Evolutionary conservation across 1,139 yeast species (phyloP).

Genomic region (Scheffersomyces quercinus): DNA sequence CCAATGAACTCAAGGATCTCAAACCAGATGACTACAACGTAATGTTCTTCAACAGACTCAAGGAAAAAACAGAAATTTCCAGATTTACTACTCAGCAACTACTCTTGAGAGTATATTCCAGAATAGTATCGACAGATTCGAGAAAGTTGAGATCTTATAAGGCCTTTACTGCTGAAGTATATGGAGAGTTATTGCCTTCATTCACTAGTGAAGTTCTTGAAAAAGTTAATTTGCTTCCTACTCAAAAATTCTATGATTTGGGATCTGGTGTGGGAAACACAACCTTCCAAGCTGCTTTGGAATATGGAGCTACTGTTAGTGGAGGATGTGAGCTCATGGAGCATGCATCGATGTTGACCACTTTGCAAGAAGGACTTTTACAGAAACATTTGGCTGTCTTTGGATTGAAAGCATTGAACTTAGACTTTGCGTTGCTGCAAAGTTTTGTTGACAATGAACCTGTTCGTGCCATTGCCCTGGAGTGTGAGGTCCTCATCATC

Average conservation of each 20-base stretch:
- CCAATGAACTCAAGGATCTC: slow-evolving; percentile 2
- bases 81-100: slow-evolving; percentile 64
- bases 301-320: slow-evolving; percentile 71
- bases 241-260: slow-evolving; percentile 70
- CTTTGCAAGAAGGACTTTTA: slow-evolving; percentile 59
- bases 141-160: slow-evolving; percentile 66
- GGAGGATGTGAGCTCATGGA: slow-evolving; percentile 92
- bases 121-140: slow-evolving; percentile 78
- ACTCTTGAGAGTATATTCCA: slow-evolving; percentile 67
- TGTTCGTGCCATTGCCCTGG: slow-evolving; percentile 54
- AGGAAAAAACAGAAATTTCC: slow-evolving; percentile 46
- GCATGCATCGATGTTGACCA: slow-evolving; percentile 72
- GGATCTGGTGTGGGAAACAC: slow-evolving; percentile 97
- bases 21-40: slow-evolving; percentile 23
- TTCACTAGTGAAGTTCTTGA: slow-evolving; percentile 70
- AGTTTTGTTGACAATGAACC: slow-evolving; percentile 68
- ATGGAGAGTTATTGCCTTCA: slow-evolving; percentile 85
- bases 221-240: slow-evolving; percentile 57
- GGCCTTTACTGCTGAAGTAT: slow-evolving; percentile 88
- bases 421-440: slow-evolving; percentile 62
- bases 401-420: slow-evolving; percentile 61
- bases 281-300: slow-evolving; percentile 84
- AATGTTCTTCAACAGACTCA: slow-evolving; percentile 33
- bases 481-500: slow-evolving; percentile 72
- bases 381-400: slow-evolving; percentile 56